phyloP scores from a whole-genome alignment of 768 basidiomycete genomes.

The Pleurotus cornucopiae region DNA sequence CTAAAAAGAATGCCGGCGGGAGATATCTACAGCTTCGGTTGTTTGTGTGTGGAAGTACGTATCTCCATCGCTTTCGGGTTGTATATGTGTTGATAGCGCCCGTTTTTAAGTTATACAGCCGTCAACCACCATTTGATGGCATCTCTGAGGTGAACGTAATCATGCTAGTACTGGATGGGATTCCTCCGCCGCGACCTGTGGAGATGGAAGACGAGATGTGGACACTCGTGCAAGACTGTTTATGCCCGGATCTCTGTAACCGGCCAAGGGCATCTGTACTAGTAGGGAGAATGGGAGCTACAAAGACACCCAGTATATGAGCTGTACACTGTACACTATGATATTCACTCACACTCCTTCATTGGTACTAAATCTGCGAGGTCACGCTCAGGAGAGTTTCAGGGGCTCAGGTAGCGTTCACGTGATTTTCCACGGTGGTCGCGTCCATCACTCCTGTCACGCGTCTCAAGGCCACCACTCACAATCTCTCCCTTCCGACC shows the following conservation, averaged over 20 bases:
- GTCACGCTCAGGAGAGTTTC: no score
- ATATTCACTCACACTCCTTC: background rate
- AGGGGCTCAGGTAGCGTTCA: background rate
- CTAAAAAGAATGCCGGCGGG: background rate
- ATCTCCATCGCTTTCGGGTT: background rate
- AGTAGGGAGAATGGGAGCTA: background rate
- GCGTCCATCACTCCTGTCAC: background rate
- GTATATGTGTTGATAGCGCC: background rate
- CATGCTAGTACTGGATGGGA: background rate
- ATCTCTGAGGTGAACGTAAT: background rate
- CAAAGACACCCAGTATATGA: no score
- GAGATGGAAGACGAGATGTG: background rate
- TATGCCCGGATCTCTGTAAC: background rate
- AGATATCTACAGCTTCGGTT: background rate
- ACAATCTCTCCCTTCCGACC: no score
- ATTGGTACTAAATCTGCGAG: no score
- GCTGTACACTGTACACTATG: no score
- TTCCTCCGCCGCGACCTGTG: background rate
- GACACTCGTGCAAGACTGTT: background rate
- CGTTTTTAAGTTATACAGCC: background rate
- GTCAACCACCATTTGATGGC: background rate
- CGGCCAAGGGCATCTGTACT: background rate
- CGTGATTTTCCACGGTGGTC: background rate
- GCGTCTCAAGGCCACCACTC: background rate
- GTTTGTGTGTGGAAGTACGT: background rate